Base-by-base conservation (phyloP, 169 alveolate species). In the Amoebophrya sp. region DNA sequence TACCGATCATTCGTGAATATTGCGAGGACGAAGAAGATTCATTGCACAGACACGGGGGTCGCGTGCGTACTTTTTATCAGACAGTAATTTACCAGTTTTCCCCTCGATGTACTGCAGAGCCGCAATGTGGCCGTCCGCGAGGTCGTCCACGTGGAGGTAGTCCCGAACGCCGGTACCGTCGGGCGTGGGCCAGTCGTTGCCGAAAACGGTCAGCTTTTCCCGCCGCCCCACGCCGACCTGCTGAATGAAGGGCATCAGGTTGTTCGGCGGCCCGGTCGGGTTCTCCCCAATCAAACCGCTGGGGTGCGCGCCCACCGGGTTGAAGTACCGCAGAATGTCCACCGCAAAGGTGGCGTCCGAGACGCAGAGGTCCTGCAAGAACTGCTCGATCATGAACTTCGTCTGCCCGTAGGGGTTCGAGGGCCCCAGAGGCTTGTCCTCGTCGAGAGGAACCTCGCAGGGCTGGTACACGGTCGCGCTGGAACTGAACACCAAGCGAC, bases 161-260 rank as follows among this genome's bases (percentile, higher is more conserved):
- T 97, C 99, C 91, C 99, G 93, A 0, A 96, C 95, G 12, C 98
- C 98, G 66, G 98, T 96, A n/a, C 98, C 98, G 93, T 97, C 98
- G 40, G 53, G 92, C 12, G 98, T 97, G 40, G 94, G 95, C 94
- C 96, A 97, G 93, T 97, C 99, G 77, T 93, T 94, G 0, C 99
- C 99, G 92, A 96, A 97, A n/a, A 97, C 96, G 90, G 77, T 92
- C 25, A 97, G 94, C 14, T 92, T 77, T 7, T 47, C 91, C 40
- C 95, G 90, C 66, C 94, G 93, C 32, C 95, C 95, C 0, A 93
- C 25, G 2, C 89, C 94, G 0, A 93, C 93, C 77, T 40, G 77
- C 39, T 14, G 39, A 40, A 97, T 94, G 93, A 92, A 96, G 33
- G 99, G 99, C 95, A 97, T 94, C 47, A 97, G 94, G 94, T 97